A percentile compares a stretch with the other conserved stretches of the same genome.
These are phyloP conservation scores for Cucumis sativus DNA, from an alignment of 306 rosid species.

Conservation along the genomic window DNA sequence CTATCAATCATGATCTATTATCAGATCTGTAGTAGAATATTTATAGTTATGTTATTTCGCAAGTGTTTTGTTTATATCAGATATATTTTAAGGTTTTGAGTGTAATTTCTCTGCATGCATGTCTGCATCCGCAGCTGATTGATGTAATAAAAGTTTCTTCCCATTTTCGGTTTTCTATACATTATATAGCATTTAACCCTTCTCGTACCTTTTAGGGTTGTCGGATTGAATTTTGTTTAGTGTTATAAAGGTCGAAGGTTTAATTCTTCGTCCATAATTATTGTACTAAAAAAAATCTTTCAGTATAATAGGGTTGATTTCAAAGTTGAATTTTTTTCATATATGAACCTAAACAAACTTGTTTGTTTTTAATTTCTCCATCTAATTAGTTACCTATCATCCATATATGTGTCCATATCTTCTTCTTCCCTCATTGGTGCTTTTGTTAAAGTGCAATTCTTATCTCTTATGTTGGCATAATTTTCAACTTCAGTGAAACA, in stretches of 20 bases:
- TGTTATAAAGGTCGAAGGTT: no score
- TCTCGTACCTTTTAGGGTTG: background rate
- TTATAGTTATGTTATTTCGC: background rate
- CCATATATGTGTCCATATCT: background rate
- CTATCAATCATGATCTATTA: background rate
- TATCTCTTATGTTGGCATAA: background rate
- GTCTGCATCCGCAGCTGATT: slow-evolving; percentile 8
- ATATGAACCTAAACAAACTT: no score
- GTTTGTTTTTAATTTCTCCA: no score
- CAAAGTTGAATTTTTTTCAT: no score
- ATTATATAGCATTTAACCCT: background rate
- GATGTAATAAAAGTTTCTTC: slow-evolving; percentile 8
- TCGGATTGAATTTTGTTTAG: no score
- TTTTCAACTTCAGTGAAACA: background rate
- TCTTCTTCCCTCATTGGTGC: background rate
- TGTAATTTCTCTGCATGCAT: slow-evolving; percentile 8
- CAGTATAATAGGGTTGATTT: no score
- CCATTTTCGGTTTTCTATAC: background rate
- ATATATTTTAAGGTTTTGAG: background rate
- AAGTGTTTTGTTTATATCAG: background rate
- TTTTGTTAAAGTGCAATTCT: background rate
- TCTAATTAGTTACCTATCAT: no score
- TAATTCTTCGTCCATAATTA: no score
- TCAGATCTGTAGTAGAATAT: slow-evolving; percentile 3
- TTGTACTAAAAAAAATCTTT: no score